A percentile compares a stretch with the other conserved stretches of the same genome.
These are phyloP conservation scores for Globisporangium okanoganense DNA, from an alignment of 352 stramenopile genomes.

Conservation along the genomic window DNA sequence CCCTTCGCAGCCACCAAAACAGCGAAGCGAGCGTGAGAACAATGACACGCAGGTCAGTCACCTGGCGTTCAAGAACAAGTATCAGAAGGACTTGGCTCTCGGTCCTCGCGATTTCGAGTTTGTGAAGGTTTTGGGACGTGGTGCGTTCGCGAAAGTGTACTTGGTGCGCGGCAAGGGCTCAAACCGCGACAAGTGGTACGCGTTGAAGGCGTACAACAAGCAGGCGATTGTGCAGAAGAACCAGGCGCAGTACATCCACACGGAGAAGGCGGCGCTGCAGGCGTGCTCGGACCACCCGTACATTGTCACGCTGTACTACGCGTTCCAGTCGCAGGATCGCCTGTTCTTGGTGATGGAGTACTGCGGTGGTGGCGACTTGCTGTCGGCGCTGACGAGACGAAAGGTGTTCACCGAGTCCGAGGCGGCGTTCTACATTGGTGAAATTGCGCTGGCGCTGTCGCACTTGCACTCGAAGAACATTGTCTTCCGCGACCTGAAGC, in stretches of 20 bases:
- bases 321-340: constrained; percentile 82
- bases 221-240: constrained; percentile 88
- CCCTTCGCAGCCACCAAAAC: constrained; percentile 57
- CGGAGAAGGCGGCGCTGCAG: constrained; percentile 77
- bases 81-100: constrained; percentile 79
- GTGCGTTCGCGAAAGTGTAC: constrained; percentile 85
- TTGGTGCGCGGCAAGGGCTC: constrained; percentile 78
- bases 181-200: constrained; percentile 86
- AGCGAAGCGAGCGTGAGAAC: constrained; percentile 46
- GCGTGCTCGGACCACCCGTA: constrained; percentile 84
- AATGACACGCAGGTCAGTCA: constrained; percentile 78
- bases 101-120: constrained; percentile 86
- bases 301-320: constrained; percentile 83
- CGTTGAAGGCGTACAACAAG: constrained; percentile 87
- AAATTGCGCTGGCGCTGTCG: constrained; percentile 76
- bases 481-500: constrained; percentile 85
- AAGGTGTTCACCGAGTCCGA: constrained; percentile 80
- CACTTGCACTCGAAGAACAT: constrained; percentile 87
- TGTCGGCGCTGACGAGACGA: constrained; percentile 69
- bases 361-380: constrained; percentile 72
- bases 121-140: constrained; percentile 78
- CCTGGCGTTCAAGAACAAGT: constrained; percentile 89
- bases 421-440: constrained; percentile 82
- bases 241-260: constrained; percentile 85
- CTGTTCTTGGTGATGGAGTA: constrained; percentile 88